A percentile compares a stretch with the other conserved stretches of the same genome.
Conservation (phyloP, 305 asterid species). For the Vinca major region DNA sequence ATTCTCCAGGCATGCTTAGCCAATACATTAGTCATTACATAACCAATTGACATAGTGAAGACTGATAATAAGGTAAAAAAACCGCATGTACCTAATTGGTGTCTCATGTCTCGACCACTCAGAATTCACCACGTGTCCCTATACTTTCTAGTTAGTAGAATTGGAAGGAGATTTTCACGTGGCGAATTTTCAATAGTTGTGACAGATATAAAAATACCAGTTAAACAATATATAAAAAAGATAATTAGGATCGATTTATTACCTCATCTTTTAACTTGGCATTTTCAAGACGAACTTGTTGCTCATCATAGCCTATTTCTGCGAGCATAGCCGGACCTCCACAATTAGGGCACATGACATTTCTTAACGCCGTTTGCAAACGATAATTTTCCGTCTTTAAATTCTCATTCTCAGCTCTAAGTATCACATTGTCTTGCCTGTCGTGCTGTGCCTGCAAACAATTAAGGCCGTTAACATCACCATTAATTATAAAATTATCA, state of each 20-base stretch:
- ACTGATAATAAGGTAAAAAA: too few species aligned
- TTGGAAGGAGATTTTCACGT: too few species aligned
- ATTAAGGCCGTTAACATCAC: neutral
- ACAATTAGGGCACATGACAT: slow-evolving; percentile 75
- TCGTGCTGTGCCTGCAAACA: slow-evolving; percentile 82
- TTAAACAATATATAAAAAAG: neutral
- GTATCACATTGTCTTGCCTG: slow-evolving; percentile 56
- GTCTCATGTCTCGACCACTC: too few species aligned
- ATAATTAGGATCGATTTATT: neutral
- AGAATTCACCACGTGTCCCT: too few species aligned
- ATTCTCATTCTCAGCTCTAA: slow-evolving; percentile 77
- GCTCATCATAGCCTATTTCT: slow-evolving; percentile 82
- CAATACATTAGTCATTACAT: too few species aligned
- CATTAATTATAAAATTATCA: too few species aligned
- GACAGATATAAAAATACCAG: too few species aligned
- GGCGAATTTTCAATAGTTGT: too few species aligned
- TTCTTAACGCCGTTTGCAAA: slow-evolving; percentile 63
- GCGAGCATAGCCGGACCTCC: slow-evolving; percentile 86
- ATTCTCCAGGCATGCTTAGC: too few species aligned
- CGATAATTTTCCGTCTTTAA: slow-evolving; percentile 70
- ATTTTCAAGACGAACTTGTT: slow-evolving; percentile 75
- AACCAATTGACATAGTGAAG: too few species aligned
- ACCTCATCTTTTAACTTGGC: slow-evolving; percentile 95
- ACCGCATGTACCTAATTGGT: too few species aligned
- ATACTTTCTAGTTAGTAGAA: too few species aligned